These are phyloP conservation scores for Seiridium unicorne DNA, from an alignment of 2,329 filamentous ascomycete species.

Conservation along the genomic window DNA sequence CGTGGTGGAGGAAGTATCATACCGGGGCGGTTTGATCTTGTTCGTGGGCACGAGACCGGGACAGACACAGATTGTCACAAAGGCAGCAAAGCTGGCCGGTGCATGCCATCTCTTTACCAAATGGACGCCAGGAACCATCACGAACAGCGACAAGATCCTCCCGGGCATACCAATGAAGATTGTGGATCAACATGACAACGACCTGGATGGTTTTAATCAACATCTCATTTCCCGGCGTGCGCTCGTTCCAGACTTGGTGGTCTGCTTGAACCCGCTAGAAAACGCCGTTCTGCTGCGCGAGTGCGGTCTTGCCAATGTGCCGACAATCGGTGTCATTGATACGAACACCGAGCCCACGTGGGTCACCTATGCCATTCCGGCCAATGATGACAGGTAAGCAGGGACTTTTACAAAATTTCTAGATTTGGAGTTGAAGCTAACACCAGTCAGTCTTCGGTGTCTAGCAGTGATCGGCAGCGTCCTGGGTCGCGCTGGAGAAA, in stretches of 20 bases:
- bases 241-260: conserved; percentile 83
- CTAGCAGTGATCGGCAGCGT: conserved; percentile 81
- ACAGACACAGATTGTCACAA: conserved; percentile 77
- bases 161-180: conserved; percentile 67
- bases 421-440: neutral
- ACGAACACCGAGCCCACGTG: conserved; percentile 89
- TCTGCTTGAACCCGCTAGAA: conserved; percentile 89
- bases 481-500: conserved; percentile 79
- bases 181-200: conserved; percentile 71
- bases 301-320: conserved; percentile 82
- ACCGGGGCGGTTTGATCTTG: conserved; percentile 78
- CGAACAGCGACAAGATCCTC: conserved; percentile 90
- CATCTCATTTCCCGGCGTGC: conserved; percentile 63
- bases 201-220: conserved; percentile 59
- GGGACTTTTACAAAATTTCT: neutral
- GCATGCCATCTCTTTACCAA: conserved; percentile 89
- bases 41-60: conserved; percentile 87
- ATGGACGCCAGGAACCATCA: conserved; percentile 90
- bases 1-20: conserved; percentile 83
- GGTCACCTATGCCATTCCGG: conserved; percentile 95
- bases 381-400: conserved; percentile 86
- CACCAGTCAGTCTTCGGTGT: conserved; percentile 65
- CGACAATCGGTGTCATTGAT: conserved; percentile 92
- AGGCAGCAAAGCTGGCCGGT: conserved; percentile 72
- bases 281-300: conserved; percentile 90